Evolutionary conservation across 768 basidiomycete genomes (phyloP).

Genomic region (Leccinum boreale): DNA sequence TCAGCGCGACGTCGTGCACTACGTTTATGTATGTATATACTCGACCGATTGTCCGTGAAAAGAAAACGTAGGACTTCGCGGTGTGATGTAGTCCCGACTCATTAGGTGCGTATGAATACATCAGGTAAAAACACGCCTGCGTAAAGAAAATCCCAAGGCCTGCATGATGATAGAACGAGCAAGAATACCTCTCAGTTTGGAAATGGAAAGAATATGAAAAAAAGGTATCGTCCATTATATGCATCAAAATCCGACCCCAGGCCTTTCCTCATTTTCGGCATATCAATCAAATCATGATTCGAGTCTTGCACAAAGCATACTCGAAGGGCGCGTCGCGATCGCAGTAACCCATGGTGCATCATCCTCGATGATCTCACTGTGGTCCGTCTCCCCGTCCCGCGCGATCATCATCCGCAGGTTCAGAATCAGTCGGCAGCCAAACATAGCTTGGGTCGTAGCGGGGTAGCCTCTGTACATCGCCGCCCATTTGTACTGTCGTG

Average conservation of each 20-base stretch:
- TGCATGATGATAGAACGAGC: no score
- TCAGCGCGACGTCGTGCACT: no score
- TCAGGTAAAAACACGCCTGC: background rate
- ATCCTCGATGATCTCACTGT: background rate
- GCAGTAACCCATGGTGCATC: background rate
- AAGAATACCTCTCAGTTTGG: background rate
- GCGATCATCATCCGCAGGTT: background rate
- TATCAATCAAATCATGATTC: background rate
- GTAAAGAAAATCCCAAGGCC: background rate
- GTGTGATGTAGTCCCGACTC: background rate
- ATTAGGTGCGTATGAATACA: background rate
- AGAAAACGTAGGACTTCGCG: background rate
- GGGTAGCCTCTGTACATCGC: slow-evolving; percentile 6
- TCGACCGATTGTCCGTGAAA: background rate
- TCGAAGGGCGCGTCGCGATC: background rate
- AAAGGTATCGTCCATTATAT: background rate
- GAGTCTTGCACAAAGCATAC: background rate
- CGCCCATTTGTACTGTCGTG: background rate
- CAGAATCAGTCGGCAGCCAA: background rate
- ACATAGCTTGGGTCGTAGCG: background rate
- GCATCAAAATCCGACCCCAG: no score
- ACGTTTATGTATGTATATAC: background rate
- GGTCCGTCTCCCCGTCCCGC: slow-evolving; percentile 1
- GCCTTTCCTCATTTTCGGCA: background rate
- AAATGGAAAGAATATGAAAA: no score